These are phyloP conservation scores for Pseudopithomyces maydicus DNA, from an alignment of 2,329 filamentous ascomycete genomes.

Conservation along the genomic window DNA sequence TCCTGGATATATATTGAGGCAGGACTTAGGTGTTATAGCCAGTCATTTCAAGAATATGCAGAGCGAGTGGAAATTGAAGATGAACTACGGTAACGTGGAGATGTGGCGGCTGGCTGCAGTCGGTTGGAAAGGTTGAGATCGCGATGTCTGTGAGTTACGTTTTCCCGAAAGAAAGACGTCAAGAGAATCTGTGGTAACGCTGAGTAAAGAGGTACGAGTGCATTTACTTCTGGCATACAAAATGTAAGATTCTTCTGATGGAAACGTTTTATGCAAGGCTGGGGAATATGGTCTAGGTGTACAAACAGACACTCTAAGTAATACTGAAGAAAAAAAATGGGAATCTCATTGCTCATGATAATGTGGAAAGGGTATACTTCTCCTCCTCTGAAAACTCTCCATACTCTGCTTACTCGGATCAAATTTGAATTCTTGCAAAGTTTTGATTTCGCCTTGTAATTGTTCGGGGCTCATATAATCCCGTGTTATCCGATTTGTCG, in stretches of 20 bases:
- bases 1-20: background rate
- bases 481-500: constrained; percentile 1
- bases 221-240: too few species aligned
- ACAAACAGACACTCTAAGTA: background rate
- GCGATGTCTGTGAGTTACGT: background rate
- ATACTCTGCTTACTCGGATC: constrained; percentile 7
- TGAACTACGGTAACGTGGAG: constrained; percentile 1
- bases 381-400: constrained; percentile 5
- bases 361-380: constrained; percentile 8
- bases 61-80: background rate
- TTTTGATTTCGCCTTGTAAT: constrained; percentile 6
- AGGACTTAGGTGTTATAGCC: background rate
- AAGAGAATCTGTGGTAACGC: background rate
- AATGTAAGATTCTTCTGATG: background rate
- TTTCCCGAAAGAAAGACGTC: background rate
- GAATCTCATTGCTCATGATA: constrained; percentile 8
- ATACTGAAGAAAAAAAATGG: background rate
- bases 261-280: background rate
- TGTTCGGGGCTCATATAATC: constrained; percentile 9
- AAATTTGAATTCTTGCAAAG: constrained; percentile 10
- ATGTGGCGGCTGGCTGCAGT: constrained; percentile 11
- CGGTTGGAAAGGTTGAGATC: background rate
- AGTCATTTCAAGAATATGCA: background rate
- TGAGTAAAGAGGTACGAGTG: background rate
- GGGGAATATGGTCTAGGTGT: background rate